phyloP scores from a whole-genome alignment of 2,329 filamentous ascomycete genomes.

The Colletotrichum brevisporum region DNA sequence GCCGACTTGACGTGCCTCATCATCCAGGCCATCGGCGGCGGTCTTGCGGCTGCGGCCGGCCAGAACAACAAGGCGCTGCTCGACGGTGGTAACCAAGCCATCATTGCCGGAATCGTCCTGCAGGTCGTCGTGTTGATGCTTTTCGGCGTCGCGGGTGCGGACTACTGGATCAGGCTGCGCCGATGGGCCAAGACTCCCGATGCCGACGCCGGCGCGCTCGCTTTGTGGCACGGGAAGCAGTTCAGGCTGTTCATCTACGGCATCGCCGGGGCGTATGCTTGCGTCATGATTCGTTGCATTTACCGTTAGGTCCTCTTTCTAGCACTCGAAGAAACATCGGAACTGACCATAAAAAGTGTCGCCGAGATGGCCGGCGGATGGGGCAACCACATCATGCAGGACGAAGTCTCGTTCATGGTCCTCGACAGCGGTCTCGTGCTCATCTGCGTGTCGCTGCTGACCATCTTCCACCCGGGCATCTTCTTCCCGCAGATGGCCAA shows the following conservation, averaged over 20 bases:
- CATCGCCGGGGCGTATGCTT: conserved; percentile 60
- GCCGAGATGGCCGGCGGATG: conserved; percentile 76
- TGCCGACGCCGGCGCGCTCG: conserved; percentile 43
- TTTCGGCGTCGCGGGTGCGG: conserved; percentile 60
- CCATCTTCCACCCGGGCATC: conserved; percentile 67
- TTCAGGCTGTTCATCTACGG: conserved; percentile 61
- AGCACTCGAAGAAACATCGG: no score
- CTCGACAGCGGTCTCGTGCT: conserved; percentile 68
- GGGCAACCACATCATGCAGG: conserved; percentile 75
- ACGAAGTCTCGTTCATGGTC: conserved; percentile 71
- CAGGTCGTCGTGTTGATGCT: conserved; percentile 65
- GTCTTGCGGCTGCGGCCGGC: conserved; percentile 65
- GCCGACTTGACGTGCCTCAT: conserved; percentile 71
- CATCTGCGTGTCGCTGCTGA: conserved; percentile 64
- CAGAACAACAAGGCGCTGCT: conserved; percentile 56
- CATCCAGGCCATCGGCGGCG: conserved; percentile 71
- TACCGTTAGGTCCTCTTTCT: conserved; percentile 59
- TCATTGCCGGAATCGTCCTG: conserved; percentile 68
- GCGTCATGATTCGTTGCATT: conserved; percentile 66
- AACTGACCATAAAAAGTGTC: conserved; percentile 58
- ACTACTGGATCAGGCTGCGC: conserved; percentile 61
- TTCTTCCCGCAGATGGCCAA: conserved; percentile 69
- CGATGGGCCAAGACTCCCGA: conserved; percentile 53
- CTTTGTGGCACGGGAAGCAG: conserved; percentile 58
- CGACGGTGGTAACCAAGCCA: conserved; percentile 62